Base-by-base conservation (phyloP, 495 filamentous ascomycete species). In the Lophium mytilinum region DNA sequence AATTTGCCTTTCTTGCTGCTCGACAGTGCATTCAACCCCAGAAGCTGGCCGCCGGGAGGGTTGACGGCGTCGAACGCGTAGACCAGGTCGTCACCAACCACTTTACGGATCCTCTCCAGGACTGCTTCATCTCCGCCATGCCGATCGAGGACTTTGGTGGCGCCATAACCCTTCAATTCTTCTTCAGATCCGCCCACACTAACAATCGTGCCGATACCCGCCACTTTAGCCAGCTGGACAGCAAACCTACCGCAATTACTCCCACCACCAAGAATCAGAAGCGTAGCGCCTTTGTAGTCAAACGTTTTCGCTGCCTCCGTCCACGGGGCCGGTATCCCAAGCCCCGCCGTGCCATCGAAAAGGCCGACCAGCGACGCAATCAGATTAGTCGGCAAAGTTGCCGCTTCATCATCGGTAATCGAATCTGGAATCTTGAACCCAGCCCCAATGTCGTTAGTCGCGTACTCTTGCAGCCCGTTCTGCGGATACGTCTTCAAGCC, bases 251-350 rank as follows among this genome's bases (percentile, higher is more conserved):
- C 42, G 47, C 61, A 48, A 60, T 68, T 42, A 33, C 33, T 47
- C 36, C 65, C 49, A 8, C 68, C 71, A 11, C 71, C 71, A 35
- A 73, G 45, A 18, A 73, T 65, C 9, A 72, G 57, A 37, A 73
- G 40, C 10, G 49, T 41, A 2, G 49, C 58, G 6, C 41, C 54
- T 0, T 51, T 37, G 52, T 69, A 71, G 42, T 68, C 66, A 18
- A 66, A 70, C 0, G 50, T 12, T 10, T 43, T 43, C 6, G 52
- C 57, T 15, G 51, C 50, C 9, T 45, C 48, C 0, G 48, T 52
- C 19, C 53, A 61, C 10, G 59, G 51, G 45, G 61, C 62, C 1
- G 69, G 63, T 2, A 63, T 51, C 0, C 53, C 62, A 33, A 71
- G 45, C 1, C 57, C 40, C 7, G 60, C 35, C 39, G 17, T 35